Conservation (phyloP, 2,329 filamentous ascomycete species). For the Fusarium sp. region DNA sequence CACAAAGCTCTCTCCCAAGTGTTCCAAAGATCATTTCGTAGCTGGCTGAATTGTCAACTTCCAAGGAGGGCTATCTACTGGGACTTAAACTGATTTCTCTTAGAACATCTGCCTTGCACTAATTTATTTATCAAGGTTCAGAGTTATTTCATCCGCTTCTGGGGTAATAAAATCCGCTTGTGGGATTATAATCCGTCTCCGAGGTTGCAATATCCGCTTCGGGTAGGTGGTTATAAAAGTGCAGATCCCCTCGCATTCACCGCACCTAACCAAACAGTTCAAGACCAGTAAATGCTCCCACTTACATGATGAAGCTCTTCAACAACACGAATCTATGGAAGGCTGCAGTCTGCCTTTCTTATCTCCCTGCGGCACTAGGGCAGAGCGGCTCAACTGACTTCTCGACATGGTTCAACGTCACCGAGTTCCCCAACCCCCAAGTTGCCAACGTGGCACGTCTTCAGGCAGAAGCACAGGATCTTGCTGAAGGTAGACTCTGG, state of each 20-base stretch:
- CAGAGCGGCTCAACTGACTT: background rate
- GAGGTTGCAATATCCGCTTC: background rate
- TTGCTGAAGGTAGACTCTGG: constrained; percentile 20
- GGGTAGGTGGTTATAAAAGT: background rate
- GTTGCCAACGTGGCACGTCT: constrained; percentile 21
- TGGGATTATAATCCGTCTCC: background rate
- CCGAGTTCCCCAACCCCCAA: constrained; percentile 26
- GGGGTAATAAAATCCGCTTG: background rate
- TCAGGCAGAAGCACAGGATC: constrained; percentile 19
- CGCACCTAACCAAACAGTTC: no score
- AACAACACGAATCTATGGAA: background rate
- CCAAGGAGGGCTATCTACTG: no score
- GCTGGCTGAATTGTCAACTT: no score
- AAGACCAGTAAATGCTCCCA: background rate
- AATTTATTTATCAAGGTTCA: background rate
- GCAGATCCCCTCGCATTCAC: background rate
- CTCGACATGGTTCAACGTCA: constrained; percentile 21
- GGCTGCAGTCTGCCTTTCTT: background rate
- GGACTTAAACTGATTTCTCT: no score
- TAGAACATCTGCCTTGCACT: no score
- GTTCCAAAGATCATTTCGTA: no score
- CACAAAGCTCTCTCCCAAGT: no score
- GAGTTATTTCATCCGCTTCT: background rate
- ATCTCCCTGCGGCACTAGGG: background rate
- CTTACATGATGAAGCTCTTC: background rate